Percentiles rank a stretch among this genome's conserved stretches.
Evolutionary conservation across 345 rosid species (phyloP).

Genomic region (Balakata baccata): DNA sequence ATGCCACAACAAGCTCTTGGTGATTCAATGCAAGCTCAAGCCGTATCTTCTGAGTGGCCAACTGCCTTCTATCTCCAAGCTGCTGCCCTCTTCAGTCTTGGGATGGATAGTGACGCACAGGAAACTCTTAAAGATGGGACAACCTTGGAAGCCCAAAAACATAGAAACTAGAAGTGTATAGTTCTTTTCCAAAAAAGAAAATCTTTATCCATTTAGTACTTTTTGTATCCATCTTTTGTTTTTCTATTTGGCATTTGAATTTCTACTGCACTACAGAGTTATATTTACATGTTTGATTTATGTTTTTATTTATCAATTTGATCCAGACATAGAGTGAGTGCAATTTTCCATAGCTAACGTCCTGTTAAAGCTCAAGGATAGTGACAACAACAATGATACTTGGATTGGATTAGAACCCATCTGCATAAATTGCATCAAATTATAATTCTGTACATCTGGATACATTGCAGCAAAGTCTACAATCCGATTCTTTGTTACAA

Average conservation of each 20-base stretch:
- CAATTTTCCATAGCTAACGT: neutral
- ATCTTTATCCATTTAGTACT: constrained; percentile 22
- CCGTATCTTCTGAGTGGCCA: constrained; percentile 73
- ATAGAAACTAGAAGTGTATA: constrained; percentile 54
- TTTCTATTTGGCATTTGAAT: constrained; percentile 10
- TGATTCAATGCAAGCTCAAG: constrained; percentile 89
- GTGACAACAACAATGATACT: neutral
- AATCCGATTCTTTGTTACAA: no score
- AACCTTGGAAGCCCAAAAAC: constrained; percentile 63
- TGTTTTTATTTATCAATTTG: neutral
- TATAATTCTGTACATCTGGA: no score
- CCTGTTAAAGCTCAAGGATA: no score
- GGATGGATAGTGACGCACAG: constrained; percentile 74
- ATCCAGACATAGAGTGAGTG: constrained; percentile 15
- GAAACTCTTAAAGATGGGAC: constrained; percentile 86
- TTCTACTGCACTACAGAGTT: neutral
- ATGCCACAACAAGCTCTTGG: constrained; percentile 79
- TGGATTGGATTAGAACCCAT: neutral
- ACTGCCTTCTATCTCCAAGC: constrained; percentile 85
- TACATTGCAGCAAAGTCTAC: no score
- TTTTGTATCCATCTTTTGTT: constrained; percentile 27
- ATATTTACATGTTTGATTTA: neutral
- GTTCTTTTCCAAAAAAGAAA: constrained; percentile 13
- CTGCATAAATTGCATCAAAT: no score
- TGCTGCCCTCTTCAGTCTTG: constrained; percentile 74